Evolutionary conservation across 2,329 filamentous ascomycete genomes (phyloP).

Genomic region (Ascochyta pisi): DNA sequence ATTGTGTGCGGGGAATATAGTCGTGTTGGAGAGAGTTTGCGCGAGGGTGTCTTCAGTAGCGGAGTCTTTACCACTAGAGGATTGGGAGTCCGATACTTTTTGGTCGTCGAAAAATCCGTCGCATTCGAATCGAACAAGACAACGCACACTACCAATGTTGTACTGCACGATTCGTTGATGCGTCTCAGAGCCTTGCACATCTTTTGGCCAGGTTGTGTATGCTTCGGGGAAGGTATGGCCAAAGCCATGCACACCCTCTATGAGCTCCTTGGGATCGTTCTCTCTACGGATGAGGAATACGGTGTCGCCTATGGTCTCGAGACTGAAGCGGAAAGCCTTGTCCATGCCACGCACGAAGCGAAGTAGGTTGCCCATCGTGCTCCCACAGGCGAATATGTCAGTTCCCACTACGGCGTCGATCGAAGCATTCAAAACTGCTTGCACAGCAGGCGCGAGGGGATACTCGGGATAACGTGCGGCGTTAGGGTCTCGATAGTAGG

Average conservation of each 20-base stretch:
- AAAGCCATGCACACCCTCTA: constrained; percentile 64
- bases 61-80: constrained; percentile 17
- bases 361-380: constrained; percentile 67
- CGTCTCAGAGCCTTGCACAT: no score
- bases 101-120: constrained; percentile 59
- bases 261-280: constrained; percentile 64
- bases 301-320: constrained; percentile 63
- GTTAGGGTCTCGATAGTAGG: constrained; percentile 63
- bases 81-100: neutral
- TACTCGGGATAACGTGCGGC: constrained; percentile 58
- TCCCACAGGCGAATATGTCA: constrained; percentile 67
- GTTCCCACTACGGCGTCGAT: constrained; percentile 32
- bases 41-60: constrained; percentile 15
- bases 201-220: constrained; percentile 57
- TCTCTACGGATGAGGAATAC: constrained; percentile 70
- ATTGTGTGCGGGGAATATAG: constrained; percentile 2
- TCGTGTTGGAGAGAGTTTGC: constrained; percentile 16
- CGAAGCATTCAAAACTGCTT: constrained; percentile 48
- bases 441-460: constrained; percentile 60
- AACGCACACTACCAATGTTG: constrained; percentile 58
- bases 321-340: constrained; percentile 63
- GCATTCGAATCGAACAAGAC: constrained; percentile 61
- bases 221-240: constrained; percentile 72
- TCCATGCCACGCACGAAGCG: constrained; percentile 59
- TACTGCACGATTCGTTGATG: constrained; percentile 68